Base-by-base conservation (phyloP, 2,329 filamentous ascomycete species). In the Fusarium sororula region DNA sequence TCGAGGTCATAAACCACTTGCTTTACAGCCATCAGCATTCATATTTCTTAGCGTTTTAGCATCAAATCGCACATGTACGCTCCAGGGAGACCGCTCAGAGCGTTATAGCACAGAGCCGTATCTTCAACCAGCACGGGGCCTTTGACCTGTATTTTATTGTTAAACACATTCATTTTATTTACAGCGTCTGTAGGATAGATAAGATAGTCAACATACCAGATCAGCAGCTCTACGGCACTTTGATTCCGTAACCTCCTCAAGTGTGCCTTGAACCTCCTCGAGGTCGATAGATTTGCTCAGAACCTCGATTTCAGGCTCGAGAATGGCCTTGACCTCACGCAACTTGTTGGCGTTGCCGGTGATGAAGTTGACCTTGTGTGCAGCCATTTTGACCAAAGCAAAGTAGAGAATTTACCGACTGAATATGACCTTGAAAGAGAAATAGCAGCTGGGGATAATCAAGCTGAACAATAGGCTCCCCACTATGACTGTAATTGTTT, bases 341-440 rank as follows among this genome's bases (percentile, higher is more conserved):
- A 99, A 89, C 86, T 99, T 99, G 86, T 98, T 97, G 80, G 92
- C 91, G 84, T 99, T 99, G 83, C 96, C 93, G 5, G 96, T 98
- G 81, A 99, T 97, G 86, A 99, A 99, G 84, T 97, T 95, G 75
- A 99, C 83, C 45, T 65, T 75, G 11, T 82, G 79, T 8, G 81
- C 80, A 55, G 84, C 81, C 85, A 88, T 88, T 59, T 69, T 77
- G 30, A 18, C 18, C 17, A 12, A 28, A 15, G n/a, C 2, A n/a
- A 24, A 24, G 26, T 18, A 26, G 10, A 22, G 35, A 10, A 24
- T 47, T 42, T 10, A 9, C 20, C 12, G 17, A 28, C 32, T 18
- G 17, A 18, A 20, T 15, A 45, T 41, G 22, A 28, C 20, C 12
- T 32, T 42, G 20, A 30, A 53, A 47, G 15, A 37, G 38, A 55